phyloP scores from a whole-genome alignment of 163 green algal genomes.

The Chlamydomonas reinhardtii region DNA sequence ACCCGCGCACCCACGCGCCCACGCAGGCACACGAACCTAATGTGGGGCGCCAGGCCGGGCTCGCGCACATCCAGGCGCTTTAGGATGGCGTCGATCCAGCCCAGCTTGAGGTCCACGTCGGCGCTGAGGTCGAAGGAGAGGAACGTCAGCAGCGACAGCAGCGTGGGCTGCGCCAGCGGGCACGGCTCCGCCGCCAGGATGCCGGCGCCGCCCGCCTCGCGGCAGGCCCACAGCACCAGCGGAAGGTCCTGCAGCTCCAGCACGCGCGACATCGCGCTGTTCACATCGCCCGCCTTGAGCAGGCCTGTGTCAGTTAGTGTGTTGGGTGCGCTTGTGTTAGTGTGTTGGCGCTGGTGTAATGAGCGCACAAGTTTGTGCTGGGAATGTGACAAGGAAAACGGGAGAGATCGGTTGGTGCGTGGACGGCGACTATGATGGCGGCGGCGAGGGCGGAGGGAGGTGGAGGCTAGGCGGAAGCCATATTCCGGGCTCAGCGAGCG shows the following conservation, averaged over 20 bases:
- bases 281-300: slow-evolving; percentile 55
- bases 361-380: no score
- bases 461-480: no score
- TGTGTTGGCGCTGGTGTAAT: no score
- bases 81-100: slow-evolving; percentile 73
- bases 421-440: no score
- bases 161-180: slow-evolving; percentile 68
- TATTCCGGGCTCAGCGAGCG: no score
- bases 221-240: slow-evolving; percentile 85
- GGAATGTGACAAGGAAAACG: no score
- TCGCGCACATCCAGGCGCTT: slow-evolving; percentile 33
- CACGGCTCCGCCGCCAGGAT: slow-evolving; percentile 56
- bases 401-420: no score
- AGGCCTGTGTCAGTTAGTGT: neutral
- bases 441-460: no score
- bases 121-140: slow-evolving; percentile 73
- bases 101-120: slow-evolving; percentile 70
- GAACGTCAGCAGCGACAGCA: slow-evolving; percentile 89
- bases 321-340: no score
- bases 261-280: slow-evolving; percentile 62
- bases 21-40: neutral
- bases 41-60: slow-evolving; percentile 67
- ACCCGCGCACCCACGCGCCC: no score
- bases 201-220: slow-evolving; percentile 51
- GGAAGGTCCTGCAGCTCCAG: slow-evolving; percentile 75